Percentiles rank a stretch among this genome's conserved stretches.
Evolutionary conservation across 768 basidiomycete species (phyloP).

Genomic region (Lactifluus volemus): DNA sequence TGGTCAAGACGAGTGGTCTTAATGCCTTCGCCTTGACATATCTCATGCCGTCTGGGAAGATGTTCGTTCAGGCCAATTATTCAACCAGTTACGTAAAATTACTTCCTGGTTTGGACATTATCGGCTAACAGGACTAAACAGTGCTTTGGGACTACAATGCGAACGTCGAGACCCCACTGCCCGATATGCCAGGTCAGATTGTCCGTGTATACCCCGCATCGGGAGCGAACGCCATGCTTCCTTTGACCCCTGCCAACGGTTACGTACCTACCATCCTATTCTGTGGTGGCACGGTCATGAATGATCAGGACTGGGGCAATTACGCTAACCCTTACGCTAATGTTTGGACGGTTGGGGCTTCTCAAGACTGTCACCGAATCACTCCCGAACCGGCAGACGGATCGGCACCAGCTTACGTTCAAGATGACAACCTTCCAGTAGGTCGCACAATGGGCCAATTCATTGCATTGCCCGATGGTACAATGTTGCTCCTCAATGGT

Average conservation of each 20-base stretch:
- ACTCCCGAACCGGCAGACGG: slow-evolving; percentile 5
- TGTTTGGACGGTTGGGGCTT: not conserved
- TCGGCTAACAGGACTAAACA: not conserved
- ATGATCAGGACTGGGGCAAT: not conserved
- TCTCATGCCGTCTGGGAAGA: slow-evolving; percentile 3
- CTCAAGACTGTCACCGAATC: not conserved
- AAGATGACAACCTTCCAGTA: not conserved
- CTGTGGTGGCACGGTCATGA: not conserved
- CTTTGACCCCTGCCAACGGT: not conserved
- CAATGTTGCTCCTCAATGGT: slow-evolving; percentile 1
- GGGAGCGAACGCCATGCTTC: slow-evolving; percentile 4
- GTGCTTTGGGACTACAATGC: slow-evolving; percentile 3
- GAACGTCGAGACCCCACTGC: not conserved
- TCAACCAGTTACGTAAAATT: not conserved
- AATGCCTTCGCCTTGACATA: not conserved
- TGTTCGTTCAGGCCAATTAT: slow-evolving; percentile 5
- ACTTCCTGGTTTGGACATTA: too few relatives aligned
- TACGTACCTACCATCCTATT: not conserved
- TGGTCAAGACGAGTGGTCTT: not conserved
- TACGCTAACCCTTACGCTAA: not conserved
- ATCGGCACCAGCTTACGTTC: not conserved
- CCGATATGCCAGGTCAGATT: slow-evolving; percentile 6
- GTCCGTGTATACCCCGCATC: slow-evolving; percentile 7
- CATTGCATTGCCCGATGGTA: not conserved
- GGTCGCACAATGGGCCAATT: not conserved